A percentile compares a stretch with the other conserved stretches of the same genome.
Evolutionary conservation across 805 yeast species (phyloP).

Genomic region (Barnettozyma wickerhamii): DNA sequence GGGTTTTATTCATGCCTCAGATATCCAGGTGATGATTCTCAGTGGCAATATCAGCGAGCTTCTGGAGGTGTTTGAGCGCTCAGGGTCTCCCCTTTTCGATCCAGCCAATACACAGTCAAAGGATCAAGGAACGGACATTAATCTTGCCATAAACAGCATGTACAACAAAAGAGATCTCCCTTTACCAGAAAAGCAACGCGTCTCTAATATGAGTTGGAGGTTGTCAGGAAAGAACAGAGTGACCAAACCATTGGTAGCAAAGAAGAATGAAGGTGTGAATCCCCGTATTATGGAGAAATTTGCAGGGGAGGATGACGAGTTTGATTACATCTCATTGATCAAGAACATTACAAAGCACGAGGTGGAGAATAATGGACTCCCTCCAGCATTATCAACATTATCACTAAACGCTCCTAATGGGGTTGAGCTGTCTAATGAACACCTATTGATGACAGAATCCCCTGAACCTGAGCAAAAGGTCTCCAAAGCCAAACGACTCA

Average conservation of each 20-base stretch:
- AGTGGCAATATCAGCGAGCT: neutral
- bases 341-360: neutral
- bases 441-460: conserved; percentile 3
- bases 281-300: too few species aligned
- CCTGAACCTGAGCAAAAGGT: too few species aligned
- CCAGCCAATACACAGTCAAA: neutral
- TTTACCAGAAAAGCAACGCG: neutral
- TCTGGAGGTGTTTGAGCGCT: neutral
- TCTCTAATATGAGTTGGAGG: neutral
- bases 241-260: neutral
- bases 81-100: neutral
- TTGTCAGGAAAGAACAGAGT: neutral
- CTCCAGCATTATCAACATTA: neutral
- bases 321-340: neutral
- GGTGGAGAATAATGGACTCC: neutral
- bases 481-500: neutral
- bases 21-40: neutral
- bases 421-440: neutral
- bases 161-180: neutral
- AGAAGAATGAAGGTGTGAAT: too few species aligned
- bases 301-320: neutral
- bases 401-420: neutral
- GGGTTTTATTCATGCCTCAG: neutral
- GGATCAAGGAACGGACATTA: neutral
- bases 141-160: neutral